A percentile compares a stretch with the other conserved stretches of the same genome.
phyloP scores from a whole-genome alignment of 1,284 basidiomycete species.

The Moniliophthora roreri region DNA sequence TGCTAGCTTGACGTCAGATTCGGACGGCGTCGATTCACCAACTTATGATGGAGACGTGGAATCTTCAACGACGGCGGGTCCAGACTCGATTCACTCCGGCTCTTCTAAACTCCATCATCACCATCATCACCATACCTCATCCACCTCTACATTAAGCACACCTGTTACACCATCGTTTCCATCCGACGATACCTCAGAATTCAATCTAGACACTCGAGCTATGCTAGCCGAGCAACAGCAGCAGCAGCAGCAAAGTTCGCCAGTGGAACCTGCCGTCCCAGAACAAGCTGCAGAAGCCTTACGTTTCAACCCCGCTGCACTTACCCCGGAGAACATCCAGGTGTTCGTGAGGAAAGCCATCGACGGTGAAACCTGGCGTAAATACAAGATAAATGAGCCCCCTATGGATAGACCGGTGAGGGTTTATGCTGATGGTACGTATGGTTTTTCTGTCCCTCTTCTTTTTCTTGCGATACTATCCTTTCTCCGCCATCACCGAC shows the following conservation, averaged over 20 bases:
- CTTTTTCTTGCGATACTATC: slow-evolving; percentile 18
- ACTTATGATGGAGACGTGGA: slow-evolving; percentile 93
- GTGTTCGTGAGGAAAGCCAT: slow-evolving; percentile 67
- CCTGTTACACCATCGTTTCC: slow-evolving; percentile 33
- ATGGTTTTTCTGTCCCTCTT: slow-evolving; percentile 12
- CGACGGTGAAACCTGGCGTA: slow-evolving; percentile 57
- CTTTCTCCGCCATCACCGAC: background rate
- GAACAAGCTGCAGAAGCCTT: slow-evolving; percentile 34
- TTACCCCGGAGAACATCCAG: slow-evolving; percentile 74
- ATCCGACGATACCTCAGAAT: slow-evolving; percentile 24
- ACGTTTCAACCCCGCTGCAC: slow-evolving; percentile 60
- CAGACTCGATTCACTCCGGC: slow-evolving; percentile 31
- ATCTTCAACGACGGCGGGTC: slow-evolving; percentile 64
- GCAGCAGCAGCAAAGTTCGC: slow-evolving; percentile 1
- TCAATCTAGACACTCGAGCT: background rate
- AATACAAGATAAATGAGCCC: slow-evolving; percentile 85
- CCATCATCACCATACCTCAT: slow-evolving; percentile 41
- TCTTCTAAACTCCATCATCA: slow-evolving; percentile 28
- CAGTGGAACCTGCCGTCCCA: slow-evolving; percentile 46
- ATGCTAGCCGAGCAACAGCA: slow-evolving; percentile 7
- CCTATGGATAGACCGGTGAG: slow-evolving; percentile 81
- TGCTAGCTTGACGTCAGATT: slow-evolving; percentile 59
- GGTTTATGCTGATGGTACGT: slow-evolving; percentile 89
- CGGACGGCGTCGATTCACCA: slow-evolving; percentile 75
- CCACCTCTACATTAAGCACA: slow-evolving; percentile 52